A percentile compares a stretch with the other conserved stretches of the same genome.
Evolutionary conservation across 805 yeast genomes (phyloP).

Genomic region (Candida ficus): DNA sequence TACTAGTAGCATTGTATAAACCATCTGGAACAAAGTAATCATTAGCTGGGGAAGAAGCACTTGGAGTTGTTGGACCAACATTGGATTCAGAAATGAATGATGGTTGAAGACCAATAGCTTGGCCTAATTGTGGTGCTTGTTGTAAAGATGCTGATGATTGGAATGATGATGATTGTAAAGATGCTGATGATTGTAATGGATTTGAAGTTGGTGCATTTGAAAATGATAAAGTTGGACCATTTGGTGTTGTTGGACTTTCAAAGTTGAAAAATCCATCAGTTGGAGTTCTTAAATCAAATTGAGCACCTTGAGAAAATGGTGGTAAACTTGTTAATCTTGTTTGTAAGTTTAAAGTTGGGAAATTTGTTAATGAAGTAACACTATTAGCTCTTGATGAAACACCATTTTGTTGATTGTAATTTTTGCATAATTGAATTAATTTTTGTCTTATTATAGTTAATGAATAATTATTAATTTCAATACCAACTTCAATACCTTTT

Average conservation of each 20-base stretch:
- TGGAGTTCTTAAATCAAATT: conserved; percentile 18
- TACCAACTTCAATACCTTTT: conserved; percentile 31
- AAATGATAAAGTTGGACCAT: background rate
- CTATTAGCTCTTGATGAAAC: conserved; percentile 18
- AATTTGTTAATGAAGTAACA: conserved; percentile 13
- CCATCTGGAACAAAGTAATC: conserved; percentile 21
- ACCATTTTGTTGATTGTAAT: background rate
- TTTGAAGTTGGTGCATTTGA: background rate
- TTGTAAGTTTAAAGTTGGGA: conserved; percentile 20
- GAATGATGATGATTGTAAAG: background rate
- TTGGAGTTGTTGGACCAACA: background rate
- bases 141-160: background rate
- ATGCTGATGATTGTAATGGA: background rate
- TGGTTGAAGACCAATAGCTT: conserved; percentile 13
- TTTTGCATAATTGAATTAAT: conserved; percentile 24
- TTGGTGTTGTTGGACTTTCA: conserved; percentile 18
- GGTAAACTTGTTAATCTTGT: conserved; percentile 13
- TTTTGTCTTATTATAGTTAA: conserved; percentile 35
- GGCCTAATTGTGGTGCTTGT: conserved; percentile 1
- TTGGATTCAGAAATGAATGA: conserved; percentile 16
- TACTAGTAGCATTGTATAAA: conserved; percentile 39
- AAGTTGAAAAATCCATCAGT: conserved; percentile 23
- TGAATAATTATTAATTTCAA: conserved; percentile 32
- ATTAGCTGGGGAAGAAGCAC: conserved; percentile 1
- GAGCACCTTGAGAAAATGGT: conserved; percentile 10